Evolutionary conservation across 2,329 filamentous ascomycete genomes (phyloP), one percentile per base, ranked within the genome.

Genomic region (Talaromyces sp.): DNA sequence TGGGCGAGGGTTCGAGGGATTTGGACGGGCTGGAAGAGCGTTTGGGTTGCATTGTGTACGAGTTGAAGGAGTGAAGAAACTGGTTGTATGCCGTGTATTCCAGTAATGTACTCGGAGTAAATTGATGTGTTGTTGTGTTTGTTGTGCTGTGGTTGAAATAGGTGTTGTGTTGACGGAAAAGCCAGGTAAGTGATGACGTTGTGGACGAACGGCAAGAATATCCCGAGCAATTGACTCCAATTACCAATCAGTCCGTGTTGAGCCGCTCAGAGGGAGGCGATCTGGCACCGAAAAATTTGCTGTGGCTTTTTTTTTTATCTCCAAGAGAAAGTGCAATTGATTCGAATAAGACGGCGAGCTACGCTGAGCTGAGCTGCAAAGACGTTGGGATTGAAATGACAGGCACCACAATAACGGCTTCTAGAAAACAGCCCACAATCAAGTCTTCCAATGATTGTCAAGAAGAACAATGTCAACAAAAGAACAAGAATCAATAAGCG

Each of bases 1-100:
- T 67, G 63, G 75, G 66, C 48, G 73, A 68, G 60, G 70, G 69
- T 37, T 67, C 65, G 24, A 71, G 63, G 43, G 58, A 58, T 61
- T 52, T 58, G 31, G 61, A 57, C 31, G 56, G 24, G 39, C 45
- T 64, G 41, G 61, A 54, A 47, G 65, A 31, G 39, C 52, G 64
- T 45, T 54, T 64, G 35, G 65, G 57, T 19, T 68, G 67, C 67
- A 68, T 67, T 64, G 13, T 66, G 6, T 14, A 13, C 16, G 33
- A 6, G 10, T 9, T 31, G 19, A 39, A 14, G 19, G 22, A 31
- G 24, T 31, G 35, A 10, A 56, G 33, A 11, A 33, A 39, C 8
- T 27, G 13, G 3, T 22, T 22, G n/a, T 41, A 33, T 58, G 54
- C 4, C 10, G 16, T 7, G 22, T 37, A 35, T 35, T 37, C 9